Conservation (phyloP, 2,329 filamentous ascomycete genomes). For the Trichophyton mentagrophytes region DNA sequence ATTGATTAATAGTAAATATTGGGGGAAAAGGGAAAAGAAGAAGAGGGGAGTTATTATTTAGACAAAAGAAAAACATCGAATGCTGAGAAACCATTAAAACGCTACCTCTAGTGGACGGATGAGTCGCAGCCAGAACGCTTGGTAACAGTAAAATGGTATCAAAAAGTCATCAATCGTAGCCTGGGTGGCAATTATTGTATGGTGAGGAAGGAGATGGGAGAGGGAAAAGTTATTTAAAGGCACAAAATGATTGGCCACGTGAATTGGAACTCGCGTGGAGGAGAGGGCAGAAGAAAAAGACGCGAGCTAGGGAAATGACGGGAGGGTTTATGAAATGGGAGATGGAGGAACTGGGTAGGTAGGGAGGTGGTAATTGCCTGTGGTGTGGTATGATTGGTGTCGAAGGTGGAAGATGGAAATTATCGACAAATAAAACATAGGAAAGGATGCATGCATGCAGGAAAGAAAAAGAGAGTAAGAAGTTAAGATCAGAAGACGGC, state of each 20-base stretch:
- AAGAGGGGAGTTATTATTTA: background rate
- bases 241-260: constrained; percentile 18
- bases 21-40: background rate
- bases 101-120: background rate
- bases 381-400: background rate
- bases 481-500: constrained; percentile 56
- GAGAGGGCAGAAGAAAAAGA: background rate
- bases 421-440: background rate
- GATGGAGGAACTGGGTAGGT: background rate
- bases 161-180: constrained; percentile 12
- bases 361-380: too few species aligned
- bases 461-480: background rate
- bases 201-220: constrained; percentile 11
- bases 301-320: background rate
- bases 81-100: constrained; percentile 9
- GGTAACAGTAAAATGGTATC: constrained; percentile 6
- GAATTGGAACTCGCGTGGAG: constrained; percentile 1
- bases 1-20: background rate
- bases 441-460: background rate
- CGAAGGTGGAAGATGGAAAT: background rate
- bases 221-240: constrained; percentile 10
- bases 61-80: constrained; percentile 11
- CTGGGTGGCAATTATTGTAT: constrained; percentile 1
- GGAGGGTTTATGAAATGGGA: background rate
- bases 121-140: constrained; percentile 7